Evolutionary conservation across 2,329 filamentous ascomycete genomes (phyloP).

Genomic region (Neopestalotiopsis sp.): DNA sequence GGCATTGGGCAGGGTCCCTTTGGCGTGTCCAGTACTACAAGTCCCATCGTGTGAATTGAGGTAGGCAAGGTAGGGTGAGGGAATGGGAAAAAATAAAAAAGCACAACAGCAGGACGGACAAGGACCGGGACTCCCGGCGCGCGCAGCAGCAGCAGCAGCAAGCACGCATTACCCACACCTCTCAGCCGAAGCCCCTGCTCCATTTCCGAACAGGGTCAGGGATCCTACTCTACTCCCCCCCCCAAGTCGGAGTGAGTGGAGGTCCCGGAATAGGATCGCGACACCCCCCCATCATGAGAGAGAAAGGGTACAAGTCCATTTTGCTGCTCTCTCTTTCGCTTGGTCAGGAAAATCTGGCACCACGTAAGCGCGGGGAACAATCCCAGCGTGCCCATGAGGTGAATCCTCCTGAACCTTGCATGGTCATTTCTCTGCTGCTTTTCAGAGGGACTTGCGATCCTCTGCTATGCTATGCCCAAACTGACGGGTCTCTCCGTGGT

Average conservation of each 20-base stretch:
- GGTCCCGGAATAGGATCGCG: neutral
- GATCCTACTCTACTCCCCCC: neutral
- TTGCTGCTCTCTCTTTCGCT: neutral
- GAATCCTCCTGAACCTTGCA: constrained; percentile 19
- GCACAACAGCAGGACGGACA: neutral
- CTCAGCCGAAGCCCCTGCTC: constrained; percentile 6
- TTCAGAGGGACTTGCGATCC: too few species aligned
- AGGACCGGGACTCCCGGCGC: constrained; percentile 9
- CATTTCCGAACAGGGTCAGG: constrained; percentile 6
- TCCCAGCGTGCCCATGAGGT: constrained; percentile 15
- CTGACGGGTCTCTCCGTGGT: too few species aligned
- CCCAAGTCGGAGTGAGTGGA: neutral
- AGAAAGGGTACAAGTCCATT: neutral
- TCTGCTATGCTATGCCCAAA: too few species aligned
- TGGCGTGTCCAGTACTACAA: neutral
- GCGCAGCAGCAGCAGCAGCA: neutral
- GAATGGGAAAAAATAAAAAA: neutral
- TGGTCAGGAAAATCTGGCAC: constrained; percentile 8
- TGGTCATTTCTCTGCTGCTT: neutral
- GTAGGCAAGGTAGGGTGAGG: too few species aligned
- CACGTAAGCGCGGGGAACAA: constrained; percentile 21
- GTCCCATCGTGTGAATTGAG: neutral
- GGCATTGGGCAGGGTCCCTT: neutral
- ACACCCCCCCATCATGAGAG: neutral
- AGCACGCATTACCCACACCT: neutral